Percentiles rank a stretch among this genome's conserved stretches.
Conservation (phyloP, 2,329 filamentous ascomycete species). For the Ophiostoma himal-ulmi region DNA sequence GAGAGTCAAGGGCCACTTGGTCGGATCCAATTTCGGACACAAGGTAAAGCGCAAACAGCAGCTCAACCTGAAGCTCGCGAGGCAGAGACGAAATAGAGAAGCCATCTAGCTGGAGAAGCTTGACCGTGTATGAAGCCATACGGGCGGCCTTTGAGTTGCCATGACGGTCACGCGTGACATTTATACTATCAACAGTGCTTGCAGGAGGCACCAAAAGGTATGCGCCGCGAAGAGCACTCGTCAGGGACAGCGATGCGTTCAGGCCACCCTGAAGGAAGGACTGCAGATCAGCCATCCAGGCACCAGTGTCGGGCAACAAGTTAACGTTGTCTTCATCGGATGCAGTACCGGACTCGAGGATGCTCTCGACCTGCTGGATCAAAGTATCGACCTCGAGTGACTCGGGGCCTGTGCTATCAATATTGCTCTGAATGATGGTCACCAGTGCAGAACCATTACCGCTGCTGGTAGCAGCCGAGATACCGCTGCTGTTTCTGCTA, state of each 20-base stretch:
- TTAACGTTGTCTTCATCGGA: slow-evolving; percentile 34
- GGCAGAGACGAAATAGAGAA: slow-evolving; percentile 39
- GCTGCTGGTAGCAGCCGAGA: slow-evolving; percentile 39
- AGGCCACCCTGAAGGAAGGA: slow-evolving; percentile 49
- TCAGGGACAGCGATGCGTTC: slow-evolving; percentile 64
- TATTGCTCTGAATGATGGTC: slow-evolving; percentile 50
- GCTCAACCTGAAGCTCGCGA: slow-evolving; percentile 41
- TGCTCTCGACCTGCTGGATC: slow-evolving; percentile 42
- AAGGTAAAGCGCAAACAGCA: slow-evolving; percentile 48
- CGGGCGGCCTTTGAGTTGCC: slow-evolving; percentile 68
- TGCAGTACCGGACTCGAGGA: slow-evolving; percentile 32
- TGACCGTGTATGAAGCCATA: slow-evolving; percentile 64
- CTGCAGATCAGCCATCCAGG: slow-evolving; percentile 61
- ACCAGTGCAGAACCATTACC: slow-evolving; percentile 36
- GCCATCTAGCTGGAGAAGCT: slow-evolving; percentile 44
- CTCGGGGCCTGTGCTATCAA: slow-evolving; percentile 44
- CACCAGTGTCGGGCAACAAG: slow-evolving; percentile 56
- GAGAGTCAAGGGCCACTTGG: slow-evolving; percentile 44
- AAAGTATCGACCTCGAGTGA: slow-evolving; percentile 52
- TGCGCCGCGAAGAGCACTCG: slow-evolving; percentile 64
- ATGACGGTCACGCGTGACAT: slow-evolving; percentile 54
- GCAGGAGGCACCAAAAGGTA: slow-evolving; percentile 50
- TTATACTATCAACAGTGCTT: slow-evolving; percentile 23
- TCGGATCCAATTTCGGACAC: slow-evolving; percentile 49
- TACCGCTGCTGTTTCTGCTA: slow-evolving; percentile 33